Conservation (phyloP, 2,329 filamentous ascomycete species). For the Diaporthe citrichinensis region DNA sequence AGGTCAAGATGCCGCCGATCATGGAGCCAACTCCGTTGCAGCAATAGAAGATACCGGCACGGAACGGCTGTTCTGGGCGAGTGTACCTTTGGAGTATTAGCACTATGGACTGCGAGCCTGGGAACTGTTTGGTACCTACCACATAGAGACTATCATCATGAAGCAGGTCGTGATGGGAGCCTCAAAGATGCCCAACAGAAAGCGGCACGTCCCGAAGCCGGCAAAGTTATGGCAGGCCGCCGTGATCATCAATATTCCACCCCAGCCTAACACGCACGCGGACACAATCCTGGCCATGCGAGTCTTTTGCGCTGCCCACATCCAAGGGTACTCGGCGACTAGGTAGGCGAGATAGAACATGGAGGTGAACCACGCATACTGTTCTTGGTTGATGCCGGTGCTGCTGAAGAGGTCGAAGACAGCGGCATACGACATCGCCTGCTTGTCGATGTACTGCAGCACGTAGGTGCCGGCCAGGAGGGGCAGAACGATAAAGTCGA, state of each 20-base stretch:
- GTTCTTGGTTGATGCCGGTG: conserved; percentile 59
- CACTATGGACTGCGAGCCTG: rapidly evolving
- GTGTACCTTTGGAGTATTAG: conserved; percentile 52
- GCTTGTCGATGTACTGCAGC: conserved; percentile 70
- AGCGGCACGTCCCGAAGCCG: conserved; percentile 58
- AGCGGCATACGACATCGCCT: conserved; percentile 66
- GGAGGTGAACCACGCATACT: conserved; percentile 69
- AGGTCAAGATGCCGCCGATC: conserved; percentile 53
- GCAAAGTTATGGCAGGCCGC: conserved; percentile 58
- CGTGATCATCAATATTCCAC: conserved; percentile 57
- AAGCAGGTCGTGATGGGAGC: conserved; percentile 63
- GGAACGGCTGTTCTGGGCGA: conserved; percentile 60
- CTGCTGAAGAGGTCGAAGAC: conserved; percentile 68
- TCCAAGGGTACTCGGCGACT: conserved; percentile 56
- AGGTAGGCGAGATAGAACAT: conserved; percentile 69
- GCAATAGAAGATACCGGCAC: conserved; percentile 60
- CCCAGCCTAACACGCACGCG: conserved; percentile 53
- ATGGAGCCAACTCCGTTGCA: conserved; percentile 57
- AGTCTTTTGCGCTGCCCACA: conserved; percentile 53
- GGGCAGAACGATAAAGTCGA: conserved; percentile 66
- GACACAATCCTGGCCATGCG: conserved; percentile 53
- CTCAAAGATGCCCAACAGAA: conserved; percentile 63
- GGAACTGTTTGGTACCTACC: conserved; percentile 45
- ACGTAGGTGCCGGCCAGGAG: conserved; percentile 64
- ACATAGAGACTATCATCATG: conserved; percentile 65